Percentiles rank a stretch among this genome's conserved stretches.
These are phyloP conservation scores for Auricularia sp. DNA, from an alignment of 768 basidiomycete genomes.

Conservation along the genomic window DNA sequence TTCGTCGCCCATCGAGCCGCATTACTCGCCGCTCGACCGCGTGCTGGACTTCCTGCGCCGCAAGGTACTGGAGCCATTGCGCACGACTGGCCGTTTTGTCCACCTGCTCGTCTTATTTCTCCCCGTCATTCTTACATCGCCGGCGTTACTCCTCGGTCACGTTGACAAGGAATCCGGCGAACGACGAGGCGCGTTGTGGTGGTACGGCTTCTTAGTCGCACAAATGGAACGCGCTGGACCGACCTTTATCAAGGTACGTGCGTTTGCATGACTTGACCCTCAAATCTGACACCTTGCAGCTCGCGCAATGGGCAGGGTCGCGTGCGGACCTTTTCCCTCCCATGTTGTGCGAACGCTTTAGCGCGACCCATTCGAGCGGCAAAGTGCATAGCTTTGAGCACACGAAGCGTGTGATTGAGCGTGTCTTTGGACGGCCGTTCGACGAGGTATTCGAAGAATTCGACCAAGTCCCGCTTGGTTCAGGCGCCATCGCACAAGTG, in stretches of 20 bases:
- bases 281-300: slow-evolving; percentile 30
- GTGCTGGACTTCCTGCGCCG: slow-evolving; percentile 40
- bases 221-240: slow-evolving; percentile 95
- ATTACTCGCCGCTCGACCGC: slow-evolving; percentile 34
- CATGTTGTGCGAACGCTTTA: slow-evolving; percentile 72
- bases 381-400: slow-evolving; percentile 70
- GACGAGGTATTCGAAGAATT: slow-evolving; percentile 88
- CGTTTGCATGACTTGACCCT: too few species aligned
- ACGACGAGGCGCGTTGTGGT: slow-evolving; percentile 91
- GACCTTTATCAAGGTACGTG: slow-evolving; percentile 83
- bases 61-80: slow-evolving; percentile 72
- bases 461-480: slow-evolving; percentile 80
- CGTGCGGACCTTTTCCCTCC: slow-evolving; percentile 89
- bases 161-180: slow-evolving; percentile 54
- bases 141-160: slow-evolving; percentile 68
- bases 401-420: slow-evolving; percentile 72
- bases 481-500: slow-evolving; percentile 94
- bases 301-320: slow-evolving; percentile 98
- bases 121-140: slow-evolving; percentile 74
- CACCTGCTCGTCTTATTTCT: slow-evolving; percentile 75
- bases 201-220: slow-evolving; percentile 81
- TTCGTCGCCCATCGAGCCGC: slow-evolving; percentile 58
- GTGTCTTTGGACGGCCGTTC: slow-evolving; percentile 75
- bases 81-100: slow-evolving; percentile 74
- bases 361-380: slow-evolving; percentile 79